phyloP scores from a whole-genome alignment of 345 rosid species.

The Pistacia integerrima region DNA sequence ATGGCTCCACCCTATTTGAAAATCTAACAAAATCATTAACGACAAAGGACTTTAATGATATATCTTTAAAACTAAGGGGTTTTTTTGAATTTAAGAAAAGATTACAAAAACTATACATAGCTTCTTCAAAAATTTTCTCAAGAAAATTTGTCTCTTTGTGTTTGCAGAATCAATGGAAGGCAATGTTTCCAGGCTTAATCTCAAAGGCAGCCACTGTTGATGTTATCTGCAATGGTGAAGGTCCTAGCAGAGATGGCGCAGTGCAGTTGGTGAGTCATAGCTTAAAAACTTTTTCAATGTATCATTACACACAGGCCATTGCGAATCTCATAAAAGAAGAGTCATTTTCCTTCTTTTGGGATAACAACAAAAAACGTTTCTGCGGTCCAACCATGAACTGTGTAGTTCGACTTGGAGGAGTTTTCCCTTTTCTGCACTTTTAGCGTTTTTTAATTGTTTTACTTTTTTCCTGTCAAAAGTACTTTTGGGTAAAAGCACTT shows the following conservation, averaged over 20 bases:
- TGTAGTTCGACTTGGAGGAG: too few species aligned
- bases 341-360: conserved; percentile 6
- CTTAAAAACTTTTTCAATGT: not conserved
- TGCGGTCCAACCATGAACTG: not conserved
- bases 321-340: not conserved
- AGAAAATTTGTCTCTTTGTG: not conserved
- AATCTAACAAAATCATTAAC: too few species aligned
- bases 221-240: conserved; percentile 80
- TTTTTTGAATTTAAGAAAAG: too few species aligned
- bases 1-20: too few species aligned
- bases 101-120: too few species aligned
- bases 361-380: not conserved
- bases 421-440: too few species aligned
- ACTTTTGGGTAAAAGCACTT: too few species aligned
- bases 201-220: conserved; percentile 88
- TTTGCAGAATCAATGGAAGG: conserved; percentile 87
- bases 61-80: too few species aligned
- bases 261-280: conserved; percentile 70
- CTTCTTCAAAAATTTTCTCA: too few species aligned
- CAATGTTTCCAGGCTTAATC: conserved; percentile 90
- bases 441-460: too few species aligned
- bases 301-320: not conserved
- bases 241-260: conserved; percentile 69
- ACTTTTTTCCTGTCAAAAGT: too few species aligned
- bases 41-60: too few species aligned